Evolutionary conservation across 2,329 filamentous ascomycete genomes (phyloP).

Genomic region (Penicillium sp.): DNA sequence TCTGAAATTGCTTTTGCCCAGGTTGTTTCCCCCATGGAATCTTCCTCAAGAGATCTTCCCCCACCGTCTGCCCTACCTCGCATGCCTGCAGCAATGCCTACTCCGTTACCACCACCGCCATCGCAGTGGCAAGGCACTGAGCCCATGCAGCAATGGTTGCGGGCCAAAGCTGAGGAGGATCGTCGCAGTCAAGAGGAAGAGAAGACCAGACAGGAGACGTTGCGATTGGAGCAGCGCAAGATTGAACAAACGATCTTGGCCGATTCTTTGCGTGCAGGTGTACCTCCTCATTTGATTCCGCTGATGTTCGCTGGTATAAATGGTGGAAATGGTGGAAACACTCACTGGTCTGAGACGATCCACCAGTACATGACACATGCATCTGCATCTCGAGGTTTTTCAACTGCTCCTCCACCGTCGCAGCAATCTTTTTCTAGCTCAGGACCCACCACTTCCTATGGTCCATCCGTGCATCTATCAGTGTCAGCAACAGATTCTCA

Average conservation of each 20-base stretch:
- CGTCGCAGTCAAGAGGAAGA: slow-evolving; percentile 66
- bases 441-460: background rate
- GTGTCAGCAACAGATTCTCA: background rate
- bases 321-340: background rate
- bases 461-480: background rate
- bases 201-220: slow-evolving; percentile 60
- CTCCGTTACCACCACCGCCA: slow-evolving; percentile 26
- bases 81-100: slow-evolving; percentile 17
- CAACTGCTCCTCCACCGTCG: background rate
- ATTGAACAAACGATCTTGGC: slow-evolving; percentile 72
- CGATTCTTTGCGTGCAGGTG: slow-evolving; percentile 66
- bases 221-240: slow-evolving; percentile 70
- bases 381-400: background rate
- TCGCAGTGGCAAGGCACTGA: slow-evolving; percentile 58
- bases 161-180: slow-evolving; percentile 72
- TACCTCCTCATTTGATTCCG: slow-evolving; percentile 73
- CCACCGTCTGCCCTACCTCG: slow-evolving; percentile 32
- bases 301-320: slow-evolving; percentile 63
- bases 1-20: background rate
- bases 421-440: background rate
- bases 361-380: slow-evolving; percentile 2
- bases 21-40: background rate
- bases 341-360: background rate
- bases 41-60: slow-evolving; percentile 7
- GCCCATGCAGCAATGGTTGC: slow-evolving; percentile 69